These are phyloP conservation scores for Aspergillus cejpii DNA, from an alignment of 2,329 filamentous ascomycete species.

Conservation along the genomic window DNA sequence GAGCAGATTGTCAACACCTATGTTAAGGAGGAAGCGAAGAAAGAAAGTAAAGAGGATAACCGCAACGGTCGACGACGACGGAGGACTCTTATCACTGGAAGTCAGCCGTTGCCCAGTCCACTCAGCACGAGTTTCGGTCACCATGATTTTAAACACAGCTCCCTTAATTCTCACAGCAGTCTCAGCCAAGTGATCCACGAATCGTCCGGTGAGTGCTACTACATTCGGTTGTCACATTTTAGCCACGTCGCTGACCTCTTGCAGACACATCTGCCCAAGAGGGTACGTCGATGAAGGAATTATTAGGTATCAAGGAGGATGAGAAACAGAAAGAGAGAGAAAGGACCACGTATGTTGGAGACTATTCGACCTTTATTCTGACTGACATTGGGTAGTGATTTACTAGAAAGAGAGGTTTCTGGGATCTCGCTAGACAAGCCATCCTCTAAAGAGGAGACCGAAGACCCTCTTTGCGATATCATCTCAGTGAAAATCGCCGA, in stretches of 20 bases:
- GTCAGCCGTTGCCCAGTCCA: conserved; percentile 89
- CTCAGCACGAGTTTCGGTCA: conserved; percentile 72
- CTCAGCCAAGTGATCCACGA: conserved; percentile 80
- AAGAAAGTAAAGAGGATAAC: conserved; percentile 77
- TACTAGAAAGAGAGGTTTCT: conserved; percentile 86
- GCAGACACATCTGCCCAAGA: conserved; percentile 41
- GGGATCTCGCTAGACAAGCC: conserved; percentile 86
- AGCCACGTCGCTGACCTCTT: conserved; percentile 27
- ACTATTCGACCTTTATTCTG: no score
- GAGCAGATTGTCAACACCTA: conserved; percentile 97
- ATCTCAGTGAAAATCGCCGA: conserved; percentile 99
- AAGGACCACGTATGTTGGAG: conserved; percentile 73
- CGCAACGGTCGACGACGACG: conserved; percentile 83
- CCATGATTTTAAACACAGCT: conserved; percentile 54
- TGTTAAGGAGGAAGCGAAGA: conserved; percentile 64
- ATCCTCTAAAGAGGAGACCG: conserved; percentile 32
- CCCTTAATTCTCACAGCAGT: conserved; percentile 63
- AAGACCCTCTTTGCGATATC: conserved; percentile 53
- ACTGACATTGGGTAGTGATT: conserved; percentile 54
- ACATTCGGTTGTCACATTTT: conserved; percentile 33
- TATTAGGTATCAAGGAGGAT: conserved; percentile 52
- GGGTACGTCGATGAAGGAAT: conserved; percentile 51
- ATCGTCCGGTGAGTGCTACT: conserved; percentile 49
- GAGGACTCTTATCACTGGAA: conserved; percentile 91
- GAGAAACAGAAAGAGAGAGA: conserved; percentile 72